Conservation (phyloP, 306 rosid genomes). For the Citrullus amarus region DNA sequence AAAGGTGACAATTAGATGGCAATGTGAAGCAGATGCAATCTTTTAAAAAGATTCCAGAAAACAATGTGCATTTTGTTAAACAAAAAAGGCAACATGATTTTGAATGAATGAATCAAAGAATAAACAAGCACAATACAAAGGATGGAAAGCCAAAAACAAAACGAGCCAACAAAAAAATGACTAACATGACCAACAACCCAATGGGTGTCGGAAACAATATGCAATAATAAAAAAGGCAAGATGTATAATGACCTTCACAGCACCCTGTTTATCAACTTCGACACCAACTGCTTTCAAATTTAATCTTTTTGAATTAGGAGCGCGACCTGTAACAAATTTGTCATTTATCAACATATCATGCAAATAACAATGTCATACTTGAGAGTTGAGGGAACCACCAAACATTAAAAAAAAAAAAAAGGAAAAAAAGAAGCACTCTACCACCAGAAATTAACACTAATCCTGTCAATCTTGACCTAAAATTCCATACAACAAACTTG, state of each 20-base stretch:
- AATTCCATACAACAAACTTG: neutral
- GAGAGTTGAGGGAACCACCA: neutral
- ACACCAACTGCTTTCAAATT: slow-evolving; percentile 79
- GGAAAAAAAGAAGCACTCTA: neutral
- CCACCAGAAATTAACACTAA: neutral
- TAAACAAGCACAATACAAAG: neutral
- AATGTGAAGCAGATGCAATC: neutral
- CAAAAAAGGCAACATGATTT: too few species aligned
- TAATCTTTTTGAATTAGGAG: slow-evolving; percentile 82
- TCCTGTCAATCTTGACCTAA: neutral
- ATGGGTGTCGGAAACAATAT: neutral
- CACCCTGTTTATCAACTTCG: slow-evolving; percentile 52
- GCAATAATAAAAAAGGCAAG: neutral
- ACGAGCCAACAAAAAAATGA: neutral
- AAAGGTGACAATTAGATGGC: neutral
- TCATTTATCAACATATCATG: neutral
- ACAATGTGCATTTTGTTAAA: neutral
- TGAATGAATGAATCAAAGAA: neutral
- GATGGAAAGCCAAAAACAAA: neutral
- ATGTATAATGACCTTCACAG: slow-evolving; percentile 53
- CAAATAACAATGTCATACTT: neutral
- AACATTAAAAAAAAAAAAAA: neutral
- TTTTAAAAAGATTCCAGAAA: neutral
- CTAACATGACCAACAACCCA: neutral
- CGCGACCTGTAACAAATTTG: slow-evolving; percentile 45